Base-by-base conservation (phyloP, 106 monocot species). In the Dendrobium huoshanense region DNA sequence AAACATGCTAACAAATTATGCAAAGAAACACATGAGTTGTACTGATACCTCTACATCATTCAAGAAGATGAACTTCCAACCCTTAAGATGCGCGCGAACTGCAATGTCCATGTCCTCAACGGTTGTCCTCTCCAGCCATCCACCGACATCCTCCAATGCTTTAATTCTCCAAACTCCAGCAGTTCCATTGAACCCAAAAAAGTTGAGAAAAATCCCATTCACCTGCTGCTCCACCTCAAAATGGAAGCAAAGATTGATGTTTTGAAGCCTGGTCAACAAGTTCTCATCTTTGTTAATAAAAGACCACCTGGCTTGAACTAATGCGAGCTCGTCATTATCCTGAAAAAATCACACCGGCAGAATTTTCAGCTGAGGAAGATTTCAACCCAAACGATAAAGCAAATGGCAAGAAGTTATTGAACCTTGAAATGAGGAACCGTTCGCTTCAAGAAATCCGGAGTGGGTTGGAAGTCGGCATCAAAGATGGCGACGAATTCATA, bases 141-240 rank as follows among this genome's bases (percentile, higher is more conserved):
- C 97, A 2, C 97, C 97, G 0, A 92, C 79, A 29, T 94, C 97
- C 85, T 94, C 91, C 87, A 98, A 77, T 0, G 97, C 97, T 79
- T 92, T 94, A 43, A 94, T 98, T 77, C 97, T 89, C 97, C 97
- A 98, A 17, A 98, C 94, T 2, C 97, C 97, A 17, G 97, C 97
- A 1, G 97, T 98, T 29, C 97, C 97, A 72, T 98, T 98, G 82
- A 98, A 98, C 15, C 97, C 97, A 20, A 98, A 98, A 88, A 98
- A 98, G 83, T 98, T 94, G 68, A 98, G 59, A 81, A 92, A 98
- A 13, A 94, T 67, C 5, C 97, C 97, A 72, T 94, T 98, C 19
- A 98, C 97, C 79, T 98, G 97, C 80, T 98, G 97, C 84, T 98
- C 97, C 61, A 98, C 97, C 87, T 98, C 97, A 84, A 98, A 98